Base-by-base conservation (phyloP, 139 green algal genomes). In the Tetraselmis chui region DNA sequence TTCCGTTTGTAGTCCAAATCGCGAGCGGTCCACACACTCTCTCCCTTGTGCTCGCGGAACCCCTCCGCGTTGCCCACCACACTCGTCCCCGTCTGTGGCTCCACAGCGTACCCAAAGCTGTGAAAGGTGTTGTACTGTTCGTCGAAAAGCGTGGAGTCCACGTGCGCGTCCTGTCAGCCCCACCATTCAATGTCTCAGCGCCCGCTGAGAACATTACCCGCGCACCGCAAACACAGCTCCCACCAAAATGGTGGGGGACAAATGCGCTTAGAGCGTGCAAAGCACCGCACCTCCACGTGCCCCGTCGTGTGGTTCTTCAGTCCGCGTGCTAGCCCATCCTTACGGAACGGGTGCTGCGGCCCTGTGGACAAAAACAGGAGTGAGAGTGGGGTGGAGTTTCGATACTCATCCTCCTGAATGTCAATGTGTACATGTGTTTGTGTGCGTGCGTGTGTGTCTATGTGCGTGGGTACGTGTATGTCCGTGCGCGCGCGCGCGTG, bases 51-150 rank as follows among this genome's bases (percentile, higher is more conserved):
- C 29, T 85, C 76, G 18, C 80, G 30, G 28, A 88, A 78, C 24
- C 67, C 77, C 11, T 86, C 82, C 45, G 79, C 59, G 31, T 91
- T 83, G 28, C 89, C 89, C 0, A 95, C 87, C 28, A 91, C 24
- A 1, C 26, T 25, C 82, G 1, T 83, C 80, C 1, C 87, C 84
- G 1, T 29, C 32, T 76, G 87, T 81, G 45, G 86, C 85, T 76
- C 81, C 45, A 67, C 59, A 28, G 83, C 79, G 76, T 87, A 85
- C 76, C 88, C 86, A 83, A 82, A 78, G 76, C 88, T 91, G 74
- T 93, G 79, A 83, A 96, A 98, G 1, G 89, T 95, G 85, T 96
- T 92, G 90, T 96, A 98, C 88, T 98, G 92, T 83, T 96, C 90
- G 31, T 98, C 94, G 88, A 98, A 98, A 24, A 88, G 81, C 59